Evolutionary conservation across 306 rosid species (phyloP).

Genomic region (Delonix regia): DNA sequence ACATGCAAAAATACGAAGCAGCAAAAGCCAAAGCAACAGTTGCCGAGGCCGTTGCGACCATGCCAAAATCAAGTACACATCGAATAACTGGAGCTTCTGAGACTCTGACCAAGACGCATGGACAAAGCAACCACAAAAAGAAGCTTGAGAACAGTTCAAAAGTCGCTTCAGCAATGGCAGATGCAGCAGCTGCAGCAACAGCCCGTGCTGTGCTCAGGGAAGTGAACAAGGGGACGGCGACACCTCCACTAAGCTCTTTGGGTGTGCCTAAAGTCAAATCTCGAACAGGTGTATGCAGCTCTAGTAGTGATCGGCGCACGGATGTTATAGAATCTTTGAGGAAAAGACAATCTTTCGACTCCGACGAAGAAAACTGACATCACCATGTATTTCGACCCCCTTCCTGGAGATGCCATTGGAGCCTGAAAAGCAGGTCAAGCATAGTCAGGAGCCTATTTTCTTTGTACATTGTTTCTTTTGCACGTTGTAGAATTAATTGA

Average conservation of each 20-base stretch:
- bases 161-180: slow-evolving; percentile 83
- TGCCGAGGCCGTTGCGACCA: slow-evolving; percentile 57
- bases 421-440: slow-evolving; percentile 3
- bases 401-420: background rate
- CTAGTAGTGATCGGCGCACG: slow-evolving; percentile 36
- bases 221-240: slow-evolving; percentile 62
- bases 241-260: slow-evolving; percentile 66
- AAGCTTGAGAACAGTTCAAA: slow-evolving; percentile 43
- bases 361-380: slow-evolving; percentile 65
- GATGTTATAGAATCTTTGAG: slow-evolving; percentile 65
- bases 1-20: slow-evolving; percentile 81
- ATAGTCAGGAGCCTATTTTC: background rate
- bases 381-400: background rate
- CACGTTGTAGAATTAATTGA: background rate
- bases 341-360: slow-evolving; percentile 69
- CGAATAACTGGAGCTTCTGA: slow-evolving; percentile 46
- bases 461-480: no score
- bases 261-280: slow-evolving; percentile 76
- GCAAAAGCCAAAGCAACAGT: slow-evolving; percentile 69
- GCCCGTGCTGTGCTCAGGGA: slow-evolving; percentile 87
- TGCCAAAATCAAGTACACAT: slow-evolving; percentile 44
- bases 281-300: slow-evolving; percentile 30
- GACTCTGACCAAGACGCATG: slow-evolving; percentile 35
- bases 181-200: slow-evolving; percentile 77
- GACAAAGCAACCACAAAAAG: slow-evolving; percentile 15